Base-by-base conservation (phyloP, 495 filamentous ascomycete genomes). In the Penicillium steckii region DNA sequence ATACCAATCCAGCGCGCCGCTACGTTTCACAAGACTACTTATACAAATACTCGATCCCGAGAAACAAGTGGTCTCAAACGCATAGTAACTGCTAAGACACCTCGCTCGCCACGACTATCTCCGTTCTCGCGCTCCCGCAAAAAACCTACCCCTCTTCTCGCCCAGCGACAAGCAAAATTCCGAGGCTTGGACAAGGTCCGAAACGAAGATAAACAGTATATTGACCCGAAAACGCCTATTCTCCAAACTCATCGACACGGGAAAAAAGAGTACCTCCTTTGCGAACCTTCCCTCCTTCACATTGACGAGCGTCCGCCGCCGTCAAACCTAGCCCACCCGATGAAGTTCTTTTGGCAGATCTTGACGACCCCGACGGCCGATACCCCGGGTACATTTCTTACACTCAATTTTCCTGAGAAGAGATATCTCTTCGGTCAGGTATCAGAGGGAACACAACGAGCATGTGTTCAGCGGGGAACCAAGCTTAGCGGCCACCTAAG, bases 361-460 rank as follows among this genome's bases (percentile, higher is more conserved):
- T 60, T 93, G 53, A 86, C 82, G 44, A 87, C 87, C 22, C 92
- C 95, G n/a, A 91, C 94, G 60, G 85, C 85, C 48, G 94, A 98
- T 64, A 95, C 94, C 1, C 85, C 86, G 13, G 95, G 92, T 33
- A 89, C 89, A 21, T 79, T 81, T 15, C 59, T 97, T 22, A 42
- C 88, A 24, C 77, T 97, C 8, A 81, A 90, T 61, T 91, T 90
- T 62, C 87, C 91, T 46, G 76, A 82, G 44, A 84, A 85, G 62
- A 83, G 90, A 38, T 98, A 97, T 65, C 46, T 97, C n/a, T 85
- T 98, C 59, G 94, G 94, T 7, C 85, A 89, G 63, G 59, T 91
- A 8, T 72, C 84, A 9, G 95, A 97, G 68, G 94, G 94, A 4
- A 82, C 86, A 9, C 93, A 97, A 71, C 83, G 94, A n/a, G 80